Evolutionary conservation across 768 basidiomycete species (phyloP).

Genomic region (Dentipellis sp.): DNA sequence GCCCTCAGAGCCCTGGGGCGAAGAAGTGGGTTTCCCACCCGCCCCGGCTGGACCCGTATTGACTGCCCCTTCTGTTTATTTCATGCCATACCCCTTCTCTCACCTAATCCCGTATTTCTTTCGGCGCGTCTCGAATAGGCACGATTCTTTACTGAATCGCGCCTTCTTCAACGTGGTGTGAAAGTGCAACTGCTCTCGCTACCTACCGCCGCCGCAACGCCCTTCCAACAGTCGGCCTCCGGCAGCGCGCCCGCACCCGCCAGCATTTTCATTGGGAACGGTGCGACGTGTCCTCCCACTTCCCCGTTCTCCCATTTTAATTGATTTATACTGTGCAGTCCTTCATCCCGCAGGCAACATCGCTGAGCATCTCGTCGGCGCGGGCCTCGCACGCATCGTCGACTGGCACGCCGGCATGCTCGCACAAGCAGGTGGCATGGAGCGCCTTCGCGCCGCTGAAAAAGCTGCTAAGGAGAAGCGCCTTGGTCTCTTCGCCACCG

Average conservation of each 20-base stretch:
- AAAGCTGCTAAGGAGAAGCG: slow-evolving; percentile 70
- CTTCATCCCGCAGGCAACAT: slow-evolving; percentile 93
- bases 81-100: background rate
- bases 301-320: background rate
- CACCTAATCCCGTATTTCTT: background rate
- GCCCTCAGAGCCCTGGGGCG: slow-evolving; percentile 72
- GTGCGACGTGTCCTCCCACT: slow-evolving; percentile 23
- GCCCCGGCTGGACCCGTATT: background rate
- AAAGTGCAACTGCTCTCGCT: slow-evolving; percentile 73
- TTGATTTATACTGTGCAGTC: slow-evolving; percentile 29
- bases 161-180: slow-evolving; percentile 71
- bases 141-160: slow-evolving; percentile 88
- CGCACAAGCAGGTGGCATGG: slow-evolving; percentile 75
- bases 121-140: slow-evolving; percentile 38
- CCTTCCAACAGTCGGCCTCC: slow-evolving; percentile 58
- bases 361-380: slow-evolving; percentile 76
- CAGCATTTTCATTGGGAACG: slow-evolving; percentile 84
- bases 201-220: slow-evolving; percentile 68
- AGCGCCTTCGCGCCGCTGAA: slow-evolving; percentile 80
- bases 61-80: background rate
- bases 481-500: slow-evolving; percentile 57
- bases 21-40: slow-evolving; percentile 54
- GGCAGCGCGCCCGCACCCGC: slow-evolving; percentile 52
- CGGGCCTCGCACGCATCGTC: slow-evolving; percentile 84
- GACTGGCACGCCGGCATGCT: slow-evolving; percentile 99